A percentile compares a stretch with the other conserved stretches of the same genome.
Conservation (phyloP, 192 early-diverging fungal species). For the Dissophora ornata region DNA sequence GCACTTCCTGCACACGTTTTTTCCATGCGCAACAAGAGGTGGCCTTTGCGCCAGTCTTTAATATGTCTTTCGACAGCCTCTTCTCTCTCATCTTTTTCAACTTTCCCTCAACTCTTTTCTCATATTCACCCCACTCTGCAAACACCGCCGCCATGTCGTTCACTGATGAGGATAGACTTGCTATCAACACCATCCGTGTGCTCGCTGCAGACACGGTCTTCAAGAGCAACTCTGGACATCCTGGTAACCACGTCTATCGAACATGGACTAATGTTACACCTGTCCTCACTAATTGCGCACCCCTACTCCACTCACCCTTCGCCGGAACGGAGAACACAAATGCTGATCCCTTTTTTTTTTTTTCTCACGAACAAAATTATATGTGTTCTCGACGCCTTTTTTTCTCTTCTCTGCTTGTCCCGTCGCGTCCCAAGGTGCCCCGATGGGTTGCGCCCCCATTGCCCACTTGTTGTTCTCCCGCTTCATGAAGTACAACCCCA, state of each 20-base stretch:
- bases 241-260: conserved; percentile 60
- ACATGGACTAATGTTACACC: neutral
- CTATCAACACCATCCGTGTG: conserved; percentile 92
- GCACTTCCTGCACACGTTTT: too few species aligned
- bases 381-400: neutral
- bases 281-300: too few species aligned
- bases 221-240: conserved; percentile 93
- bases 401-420: neutral
- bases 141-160: conserved; percentile 32
- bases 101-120: neutral
- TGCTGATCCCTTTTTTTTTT: neutral
- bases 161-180: conserved; percentile 24
- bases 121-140: neutral
- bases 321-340: too few species aligned
- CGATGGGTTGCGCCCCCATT: conserved; percentile 98
- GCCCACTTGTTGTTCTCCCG: conserved; percentile 89
- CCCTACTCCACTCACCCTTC: too few species aligned
- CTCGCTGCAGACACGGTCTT: conserved; percentile 90
- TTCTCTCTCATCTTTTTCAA: neutral
- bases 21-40: too few species aligned
- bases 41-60: neutral
- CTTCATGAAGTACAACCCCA: conserved; percentile 86
- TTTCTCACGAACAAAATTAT: conserved; percentile 12
- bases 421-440: conserved; percentile 71
- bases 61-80: neutral